Evolutionary conservation across 257 asterid species (phyloP), one percentile per base, ranked within the genome.

Genomic region (Solanum ossicruentum): DNA sequence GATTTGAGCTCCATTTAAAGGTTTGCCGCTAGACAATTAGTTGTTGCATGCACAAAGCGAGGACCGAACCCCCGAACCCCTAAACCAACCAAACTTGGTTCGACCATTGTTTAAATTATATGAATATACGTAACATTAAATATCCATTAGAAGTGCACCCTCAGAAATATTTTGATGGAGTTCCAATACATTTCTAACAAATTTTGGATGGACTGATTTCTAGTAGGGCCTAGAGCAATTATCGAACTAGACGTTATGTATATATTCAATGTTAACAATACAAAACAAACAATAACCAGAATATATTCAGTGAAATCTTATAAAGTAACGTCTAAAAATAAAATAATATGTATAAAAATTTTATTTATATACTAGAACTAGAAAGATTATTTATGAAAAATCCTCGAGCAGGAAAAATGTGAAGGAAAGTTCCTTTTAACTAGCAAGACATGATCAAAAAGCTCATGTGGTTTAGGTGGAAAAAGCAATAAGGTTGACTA

Each of bases 401-500:
- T 13, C 28, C 66, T n/a, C 3, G 3, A 32, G 0, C 3, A 2
- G 3, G 36, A 32, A 32, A 32, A 32, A 32, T 32, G 36, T 3
- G 36, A 32, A 32, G 36, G 36, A 32, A 32, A 32, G 58, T 23
- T 21, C 39, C 60, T 21, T 13, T 21, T 47, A 47, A 15, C 26
- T 49, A 77, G 23, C 63, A 77, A 77, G 23, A 23, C 63, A 49
- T 77, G 63, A 49, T 75, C 6, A 75, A 75, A 51, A 75, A 8
- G 4, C 58, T 75, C 43, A 47, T 58, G 66, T 63, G 85, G 85
- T 82, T 82, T 82, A 63, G 85, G 63, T 82, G 75, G 67, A 32
- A 81, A 23, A 66, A 17, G 4, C 57, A 58, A 55, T 86, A 77
- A 66, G 91, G 90, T 90, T 95, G 93, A 86, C 91, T 92, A 87